A percentile compares a stretch with the other conserved stretches of the same genome.
Conservation (phyloP, 2,329 filamentous ascomycete species). For the Aspergillus sp. region DNA sequence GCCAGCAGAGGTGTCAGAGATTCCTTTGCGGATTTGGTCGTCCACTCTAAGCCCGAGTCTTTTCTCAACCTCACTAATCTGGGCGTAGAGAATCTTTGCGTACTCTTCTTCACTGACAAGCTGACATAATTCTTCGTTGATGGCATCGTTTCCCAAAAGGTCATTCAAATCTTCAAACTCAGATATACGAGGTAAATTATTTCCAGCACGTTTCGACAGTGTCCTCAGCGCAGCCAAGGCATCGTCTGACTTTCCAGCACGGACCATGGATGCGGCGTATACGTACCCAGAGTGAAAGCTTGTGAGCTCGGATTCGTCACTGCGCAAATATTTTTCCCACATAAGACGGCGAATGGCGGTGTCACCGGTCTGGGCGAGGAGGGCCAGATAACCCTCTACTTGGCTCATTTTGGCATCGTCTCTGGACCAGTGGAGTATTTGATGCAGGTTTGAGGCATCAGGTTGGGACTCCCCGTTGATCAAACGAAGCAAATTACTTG, state of each 20-base stretch:
- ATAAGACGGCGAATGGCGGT: slow-evolving; percentile 18
- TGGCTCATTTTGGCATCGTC: background rate
- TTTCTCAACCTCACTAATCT: slow-evolving; percentile 30
- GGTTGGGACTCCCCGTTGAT: slow-evolving; percentile 22
- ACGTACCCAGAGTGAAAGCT: slow-evolving; percentile 21
- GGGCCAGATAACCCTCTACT: slow-evolving; percentile 22
- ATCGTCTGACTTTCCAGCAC: slow-evolving; percentile 19
- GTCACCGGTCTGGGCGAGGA: slow-evolving; percentile 29
- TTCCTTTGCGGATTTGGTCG: slow-evolving; percentile 18
- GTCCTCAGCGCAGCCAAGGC: slow-evolving; percentile 27
- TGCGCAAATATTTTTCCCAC: slow-evolving; percentile 24
- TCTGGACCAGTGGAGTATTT: slow-evolving; percentile 18
- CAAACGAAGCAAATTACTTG: slow-evolving; percentile 18
- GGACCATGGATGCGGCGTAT: slow-evolving; percentile 27
- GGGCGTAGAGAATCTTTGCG: slow-evolving; percentile 23
- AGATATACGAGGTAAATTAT: slow-evolving; percentile 27
- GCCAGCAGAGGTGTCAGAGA: slow-evolving; percentile 18
- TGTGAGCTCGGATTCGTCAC: background rate
- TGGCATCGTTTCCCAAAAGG: slow-evolving; percentile 22
- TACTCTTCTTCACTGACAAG: slow-evolving; percentile 25
- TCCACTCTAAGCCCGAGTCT: slow-evolving; percentile 34
- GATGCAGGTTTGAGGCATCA: slow-evolving; percentile 16
- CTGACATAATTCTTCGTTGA: slow-evolving; percentile 22
- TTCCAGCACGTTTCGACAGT: slow-evolving; percentile 21
- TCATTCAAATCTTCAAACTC: slow-evolving; percentile 18